Evolutionary conservation across 768 basidiomycete species (phyloP).

Genomic region (Leccinellum luteum): DNA sequence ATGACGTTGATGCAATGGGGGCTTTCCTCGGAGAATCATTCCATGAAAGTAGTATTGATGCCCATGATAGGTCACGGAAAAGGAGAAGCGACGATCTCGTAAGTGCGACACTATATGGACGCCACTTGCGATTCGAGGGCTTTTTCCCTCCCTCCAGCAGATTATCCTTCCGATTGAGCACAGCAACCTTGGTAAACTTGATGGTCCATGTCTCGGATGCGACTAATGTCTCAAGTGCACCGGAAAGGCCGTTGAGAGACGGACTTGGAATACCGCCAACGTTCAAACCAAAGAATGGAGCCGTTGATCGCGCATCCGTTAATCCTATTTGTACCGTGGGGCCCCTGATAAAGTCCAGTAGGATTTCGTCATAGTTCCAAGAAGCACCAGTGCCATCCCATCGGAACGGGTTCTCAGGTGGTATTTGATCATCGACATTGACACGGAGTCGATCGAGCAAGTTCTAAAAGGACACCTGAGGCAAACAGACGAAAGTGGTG

Average conservation of each 20-base stretch:
- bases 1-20: conserved; percentile 40
- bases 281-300: conserved; percentile 42
- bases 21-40: conserved; percentile 35
- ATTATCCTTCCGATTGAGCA: conserved; percentile 83
- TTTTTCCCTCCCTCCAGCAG: conserved; percentile 73
- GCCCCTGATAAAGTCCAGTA: conserved; percentile 60
- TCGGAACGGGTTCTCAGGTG: conserved; percentile 61
- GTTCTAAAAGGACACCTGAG: conserved; percentile 42
- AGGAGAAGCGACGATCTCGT: conserved; percentile 90
- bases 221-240: conserved; percentile 24
- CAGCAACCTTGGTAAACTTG: conserved; percentile 76
- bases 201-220: conserved; percentile 43
- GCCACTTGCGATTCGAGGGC: conserved; percentile 82
- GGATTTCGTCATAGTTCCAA: conserved; percentile 68
- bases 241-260: conserved; percentile 28
- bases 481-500: background rate
- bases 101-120: conserved; percentile 76
- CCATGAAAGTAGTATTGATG: conserved; percentile 44
- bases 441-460: conserved; percentile 67
- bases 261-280: conserved; percentile 36
- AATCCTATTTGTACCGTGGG: conserved; percentile 54
- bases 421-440: conserved; percentile 56
- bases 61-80: conserved; percentile 72
- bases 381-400: conserved; percentile 63
- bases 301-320: conserved; percentile 38